These are phyloP conservation scores for Byssoonygena ceratinophila DNA, from an alignment of 2,329 filamentous ascomycete species.

Conservation along the genomic window DNA sequence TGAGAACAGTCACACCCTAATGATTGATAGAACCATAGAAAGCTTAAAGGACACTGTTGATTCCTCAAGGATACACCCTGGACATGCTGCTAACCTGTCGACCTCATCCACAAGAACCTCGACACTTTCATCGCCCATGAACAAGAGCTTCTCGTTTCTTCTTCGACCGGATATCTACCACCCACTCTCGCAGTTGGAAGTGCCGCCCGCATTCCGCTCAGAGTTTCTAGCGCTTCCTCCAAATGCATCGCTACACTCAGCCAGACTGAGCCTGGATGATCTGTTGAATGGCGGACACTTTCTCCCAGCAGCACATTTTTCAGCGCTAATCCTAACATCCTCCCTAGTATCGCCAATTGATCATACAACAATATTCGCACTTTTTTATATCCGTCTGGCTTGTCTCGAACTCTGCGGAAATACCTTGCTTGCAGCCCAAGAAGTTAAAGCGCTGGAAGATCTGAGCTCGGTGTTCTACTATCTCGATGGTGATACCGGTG, in stretches of 20 bases:
- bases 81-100: background rate
- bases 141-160: constrained; percentile 70
- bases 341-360: constrained; percentile 40
- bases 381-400: constrained; percentile 71
- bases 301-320: constrained; percentile 56
- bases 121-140: constrained; percentile 11
- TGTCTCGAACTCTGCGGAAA: constrained; percentile 72
- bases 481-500: constrained; percentile 28
- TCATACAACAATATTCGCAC: constrained; percentile 56
- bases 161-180: constrained; percentile 75
- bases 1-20: background rate
- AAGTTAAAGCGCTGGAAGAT: constrained; percentile 54
- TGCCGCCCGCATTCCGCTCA: constrained; percentile 57
- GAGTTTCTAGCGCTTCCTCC: constrained; percentile 53
- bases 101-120: constrained; percentile 3
- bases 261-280: constrained; percentile 43
- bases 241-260: constrained; percentile 43
- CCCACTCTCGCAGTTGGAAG: constrained; percentile 54
- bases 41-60: background rate
- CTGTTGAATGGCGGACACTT: constrained; percentile 67
- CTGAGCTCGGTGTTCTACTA: constrained; percentile 48
- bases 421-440: constrained; percentile 55
- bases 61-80: background rate
- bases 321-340: constrained; percentile 35
- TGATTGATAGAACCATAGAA: constrained; percentile 3